Base-by-base conservation (phyloP, 164 flowering plant genomes). In the Chimonanthus salicifolius region DNA sequence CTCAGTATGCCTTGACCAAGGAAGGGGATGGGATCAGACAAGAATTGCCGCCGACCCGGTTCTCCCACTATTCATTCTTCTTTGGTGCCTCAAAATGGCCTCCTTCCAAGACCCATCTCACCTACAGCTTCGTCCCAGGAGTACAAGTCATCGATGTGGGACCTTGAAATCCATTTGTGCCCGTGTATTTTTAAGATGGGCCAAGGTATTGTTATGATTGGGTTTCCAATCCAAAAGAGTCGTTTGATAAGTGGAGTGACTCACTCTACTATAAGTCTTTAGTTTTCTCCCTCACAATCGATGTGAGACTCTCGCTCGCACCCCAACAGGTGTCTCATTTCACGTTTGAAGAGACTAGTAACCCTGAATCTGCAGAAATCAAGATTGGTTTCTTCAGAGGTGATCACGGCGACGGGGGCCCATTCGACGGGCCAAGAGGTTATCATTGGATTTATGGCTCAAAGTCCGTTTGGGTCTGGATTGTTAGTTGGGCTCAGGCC, bases 51-150 rank as follows among this genome's bases (percentile, higher is more conserved):
- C 47, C 50, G 47, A 5, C 58, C 5, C 11, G 46, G 67, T 4
- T 11, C 79, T 76, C 74, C 2, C 96, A 89, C 70, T 93, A 80
- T 80, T 4, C 90, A 7, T 89, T 87, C 83, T 91, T 93, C 75
- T 82, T 85, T 0, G 83, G 81, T 15, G 47, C 2, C 58, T 94
- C 94, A 0, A 77, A 76, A 16, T 92, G 97, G 97, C 87, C 92
- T 5, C 68, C 49, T 2, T 58, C 49, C 15, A 60, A 60, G 51
- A 75, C 62, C 0, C 62, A 80, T 3, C 74, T 92, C n/a, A 85
- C 86, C 15, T 92, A 87, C 83, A 88, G 85, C 0, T 90, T 92
- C 74, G 10, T 44, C 18, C 87, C 89, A 5, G 54, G 18, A 8
- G 51, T n/a, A 16, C 51, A 83, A 84, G 67, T 74, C 75, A 49